These are phyloP conservation scores for Cercospora nicotianae DNA, from an alignment of 2,329 filamentous ascomycete species.

Conservation along the genomic window DNA sequence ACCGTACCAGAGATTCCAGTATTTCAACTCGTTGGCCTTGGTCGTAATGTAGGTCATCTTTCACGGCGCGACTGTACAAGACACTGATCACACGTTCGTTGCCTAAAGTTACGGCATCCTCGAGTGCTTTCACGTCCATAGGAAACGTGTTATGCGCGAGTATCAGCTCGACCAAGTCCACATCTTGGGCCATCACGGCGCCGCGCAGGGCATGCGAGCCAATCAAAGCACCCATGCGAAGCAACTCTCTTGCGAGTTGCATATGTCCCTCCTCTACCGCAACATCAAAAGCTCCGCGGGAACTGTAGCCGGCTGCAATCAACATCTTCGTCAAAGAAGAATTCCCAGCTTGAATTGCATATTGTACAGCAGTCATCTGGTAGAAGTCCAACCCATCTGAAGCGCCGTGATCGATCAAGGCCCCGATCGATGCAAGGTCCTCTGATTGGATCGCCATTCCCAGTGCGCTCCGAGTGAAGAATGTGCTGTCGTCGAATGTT, in stretches of 20 bases:
- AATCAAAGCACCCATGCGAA: background rate
- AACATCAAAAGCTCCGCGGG: background rate
- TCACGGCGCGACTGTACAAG: background rate
- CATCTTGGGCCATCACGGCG: background rate
- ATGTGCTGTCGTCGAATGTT: background rate
- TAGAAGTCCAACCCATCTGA: background rate
- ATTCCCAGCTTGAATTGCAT: no score
- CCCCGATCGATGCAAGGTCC: background rate
- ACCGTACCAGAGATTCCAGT: background rate
- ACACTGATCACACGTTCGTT: background rate
- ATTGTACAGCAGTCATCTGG: background rate
- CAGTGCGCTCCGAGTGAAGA: background rate
- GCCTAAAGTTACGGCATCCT: background rate
- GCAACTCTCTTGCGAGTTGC: background rate
- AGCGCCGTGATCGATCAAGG: background rate
- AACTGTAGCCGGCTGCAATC: background rate
- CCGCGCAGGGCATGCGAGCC: background rate
- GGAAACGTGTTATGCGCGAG: background rate
- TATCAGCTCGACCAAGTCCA: background rate
- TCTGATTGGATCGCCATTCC: background rate
- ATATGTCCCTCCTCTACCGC: background rate
- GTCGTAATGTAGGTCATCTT: background rate
- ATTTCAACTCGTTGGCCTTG: background rate
- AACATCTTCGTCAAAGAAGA: background rate
- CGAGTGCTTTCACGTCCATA: background rate